Evolutionary conservation across 2,329 filamentous ascomycete genomes (phyloP).

Genomic region (Penicillium corylophilum): DNA sequence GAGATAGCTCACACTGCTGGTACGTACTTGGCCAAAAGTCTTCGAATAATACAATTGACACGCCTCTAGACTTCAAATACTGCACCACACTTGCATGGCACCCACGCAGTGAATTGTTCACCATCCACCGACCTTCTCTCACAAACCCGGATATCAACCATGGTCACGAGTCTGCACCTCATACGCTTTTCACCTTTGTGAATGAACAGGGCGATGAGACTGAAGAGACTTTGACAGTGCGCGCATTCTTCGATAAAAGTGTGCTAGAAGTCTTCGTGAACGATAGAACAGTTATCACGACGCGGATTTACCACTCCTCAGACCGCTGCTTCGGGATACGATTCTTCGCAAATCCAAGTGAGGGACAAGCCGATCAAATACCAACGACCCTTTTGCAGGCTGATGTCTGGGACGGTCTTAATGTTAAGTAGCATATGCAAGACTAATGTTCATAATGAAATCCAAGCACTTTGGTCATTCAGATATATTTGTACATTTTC

Average conservation of each 20-base stretch:
- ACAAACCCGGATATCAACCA: conserved; percentile 38
- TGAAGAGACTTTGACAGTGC: conserved; percentile 43
- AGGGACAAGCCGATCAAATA: background rate
- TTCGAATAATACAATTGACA: background rate
- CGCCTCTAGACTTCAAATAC: conserved; percentile 22
- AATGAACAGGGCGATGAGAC: conserved; percentile 14
- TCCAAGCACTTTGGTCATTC: background rate
- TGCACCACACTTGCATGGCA: conserved; percentile 44
- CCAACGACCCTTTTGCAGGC: conserved; percentile 18
- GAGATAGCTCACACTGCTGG: conserved; percentile 28
- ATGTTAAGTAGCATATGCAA: background rate
- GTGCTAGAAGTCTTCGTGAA: conserved; percentile 51
- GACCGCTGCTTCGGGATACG: conserved; percentile 13
- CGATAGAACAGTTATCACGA: conserved; percentile 43
- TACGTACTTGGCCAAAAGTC: background rate
- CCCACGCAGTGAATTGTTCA: conserved; percentile 41
- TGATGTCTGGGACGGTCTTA: conserved; percentile 27
- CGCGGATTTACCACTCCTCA: conserved; percentile 34
- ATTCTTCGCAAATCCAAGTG: conserved; percentile 24
- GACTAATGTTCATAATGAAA: background rate
- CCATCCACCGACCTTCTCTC: conserved; percentile 36
- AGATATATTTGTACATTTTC: background rate
- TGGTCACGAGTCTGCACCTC: conserved; percentile 39
- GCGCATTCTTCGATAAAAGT: conserved; percentile 43
- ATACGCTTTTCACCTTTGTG: conserved; percentile 47